These are phyloP conservation scores for Cryphonectria japonica DNA, from an alignment of 2,329 filamentous ascomycete genomes.

Conservation along the genomic window DNA sequence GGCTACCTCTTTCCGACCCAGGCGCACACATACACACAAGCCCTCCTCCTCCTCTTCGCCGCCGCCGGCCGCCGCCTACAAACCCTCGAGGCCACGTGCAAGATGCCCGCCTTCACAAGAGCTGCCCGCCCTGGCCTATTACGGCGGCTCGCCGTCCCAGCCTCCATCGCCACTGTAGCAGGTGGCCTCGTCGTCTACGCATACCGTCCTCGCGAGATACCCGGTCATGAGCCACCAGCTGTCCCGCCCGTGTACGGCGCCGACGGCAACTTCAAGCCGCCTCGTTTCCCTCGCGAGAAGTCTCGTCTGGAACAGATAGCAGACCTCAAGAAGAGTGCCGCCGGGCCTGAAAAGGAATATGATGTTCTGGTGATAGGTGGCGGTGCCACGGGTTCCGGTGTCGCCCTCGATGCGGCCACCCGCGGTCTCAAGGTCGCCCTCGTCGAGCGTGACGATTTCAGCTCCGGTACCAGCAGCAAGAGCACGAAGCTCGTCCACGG, in stretches of 20 bases:
- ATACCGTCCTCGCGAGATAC: slow-evolving; percentile 73
- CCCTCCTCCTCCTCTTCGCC: background rate
- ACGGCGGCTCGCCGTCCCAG: slow-evolving; percentile 49
- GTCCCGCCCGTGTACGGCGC: slow-evolving; percentile 72
- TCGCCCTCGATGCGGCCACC: slow-evolving; percentile 80
- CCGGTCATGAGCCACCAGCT: slow-evolving; percentile 67
- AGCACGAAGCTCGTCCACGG: slow-evolving; percentile 87
- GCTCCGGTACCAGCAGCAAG: slow-evolving; percentile 81
- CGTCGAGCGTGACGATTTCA: slow-evolving; percentile 83
- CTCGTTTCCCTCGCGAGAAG: slow-evolving; percentile 67
- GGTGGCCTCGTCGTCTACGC: slow-evolving; percentile 53
- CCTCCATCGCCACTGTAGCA: slow-evolving; percentile 46
- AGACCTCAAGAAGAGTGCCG: slow-evolving; percentile 56
- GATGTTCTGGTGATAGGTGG: slow-evolving; percentile 80
- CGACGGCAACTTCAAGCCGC: slow-evolving; percentile 69
- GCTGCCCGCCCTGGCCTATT: slow-evolving; percentile 37
- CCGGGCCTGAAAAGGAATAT: slow-evolving; percentile 60
- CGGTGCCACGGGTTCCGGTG: slow-evolving; percentile 78
- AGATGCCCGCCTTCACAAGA: slow-evolving; percentile 33
- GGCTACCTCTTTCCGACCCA: no score
- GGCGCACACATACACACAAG: no score
- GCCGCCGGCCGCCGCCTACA: no score
- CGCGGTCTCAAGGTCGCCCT: slow-evolving; percentile 79
- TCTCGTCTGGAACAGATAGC: slow-evolving; percentile 66
- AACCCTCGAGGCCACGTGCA: background rate